These are phyloP conservation scores for Aureobasidium musti DNA, from an alignment of 2,329 filamentous ascomycete genomes.

Conservation along the genomic window DNA sequence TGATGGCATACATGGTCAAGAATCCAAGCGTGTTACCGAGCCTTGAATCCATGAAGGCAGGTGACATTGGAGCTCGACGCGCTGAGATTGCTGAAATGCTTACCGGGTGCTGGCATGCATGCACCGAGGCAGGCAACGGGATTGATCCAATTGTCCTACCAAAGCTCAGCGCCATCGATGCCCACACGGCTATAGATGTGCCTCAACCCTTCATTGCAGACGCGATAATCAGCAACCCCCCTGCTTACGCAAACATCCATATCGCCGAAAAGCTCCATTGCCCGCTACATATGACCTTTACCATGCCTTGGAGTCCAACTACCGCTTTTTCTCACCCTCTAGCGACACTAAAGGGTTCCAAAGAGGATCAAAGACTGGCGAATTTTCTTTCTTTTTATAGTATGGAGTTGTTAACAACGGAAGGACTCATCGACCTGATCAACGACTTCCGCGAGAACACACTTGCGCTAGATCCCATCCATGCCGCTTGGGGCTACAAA, in stretches of 20 bases:
- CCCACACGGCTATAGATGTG: not conserved
- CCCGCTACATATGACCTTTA: slow-evolving; percentile 76
- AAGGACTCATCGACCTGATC: slow-evolving; percentile 54
- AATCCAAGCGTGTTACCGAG: slow-evolving; percentile 84
- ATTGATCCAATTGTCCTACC: not conserved
- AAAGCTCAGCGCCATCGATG: no score
- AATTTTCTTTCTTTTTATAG: slow-evolving; percentile 83
- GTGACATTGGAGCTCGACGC: slow-evolving; percentile 73
- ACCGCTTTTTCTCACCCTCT: slow-evolving; percentile 65
- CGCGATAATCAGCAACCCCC: slow-evolving; percentile 76
- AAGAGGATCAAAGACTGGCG: slow-evolving; percentile 76
- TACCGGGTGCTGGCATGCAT: slow-evolving; percentile 81
- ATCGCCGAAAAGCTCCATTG: slow-evolving; percentile 73
- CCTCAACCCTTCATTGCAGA: slow-evolving; percentile 74
- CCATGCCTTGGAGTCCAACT: slow-evolving; percentile 61
- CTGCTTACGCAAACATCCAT: slow-evolving; percentile 74
- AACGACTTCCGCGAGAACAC: slow-evolving; percentile 29
- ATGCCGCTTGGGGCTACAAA: not conserved
- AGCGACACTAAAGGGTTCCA: slow-evolving; percentile 62
- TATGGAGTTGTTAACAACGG: slow-evolving; percentile 91
- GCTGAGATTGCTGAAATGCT: slow-evolving; percentile 76
- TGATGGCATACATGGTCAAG: slow-evolving; percentile 83
- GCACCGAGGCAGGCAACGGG: slow-evolving; percentile 40
- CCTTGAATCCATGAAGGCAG: slow-evolving; percentile 71
- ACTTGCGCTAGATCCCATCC: slow-evolving; percentile 27